Evolutionary conservation across 768 basidiomycete species (phyloP).

Genomic region (Mycena crocata): DNA sequence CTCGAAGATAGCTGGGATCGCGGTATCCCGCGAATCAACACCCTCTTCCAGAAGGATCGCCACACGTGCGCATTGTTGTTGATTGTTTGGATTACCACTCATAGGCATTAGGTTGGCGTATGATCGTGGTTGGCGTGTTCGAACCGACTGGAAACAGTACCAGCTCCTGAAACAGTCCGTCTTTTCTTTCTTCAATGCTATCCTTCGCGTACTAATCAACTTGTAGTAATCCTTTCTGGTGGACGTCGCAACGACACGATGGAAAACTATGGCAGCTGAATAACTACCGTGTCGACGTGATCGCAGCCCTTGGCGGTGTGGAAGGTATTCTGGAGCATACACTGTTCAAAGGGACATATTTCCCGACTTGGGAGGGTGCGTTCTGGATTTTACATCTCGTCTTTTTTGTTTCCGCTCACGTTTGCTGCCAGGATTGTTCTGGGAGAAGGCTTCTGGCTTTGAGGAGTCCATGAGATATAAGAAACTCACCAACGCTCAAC

Average conservation of each 20-base stretch:
- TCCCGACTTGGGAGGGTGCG: conserved; percentile 95
- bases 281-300: conserved; percentile 98
- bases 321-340: conserved; percentile 98
- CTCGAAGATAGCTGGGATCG: conserved; percentile 99
- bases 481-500: conserved; percentile 97
- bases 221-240: conserved; percentile 95
- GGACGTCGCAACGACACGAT: conserved; percentile 97
- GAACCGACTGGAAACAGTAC: conserved; percentile 98
- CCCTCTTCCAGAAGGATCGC: conserved; percentile 97
- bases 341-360: conserved; percentile 96
- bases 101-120: conserved; percentile 78
- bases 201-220: not conserved
- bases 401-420: conserved; percentile 18
- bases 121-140: conserved; percentile 98
- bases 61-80: conserved; percentile 72
- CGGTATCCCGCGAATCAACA: conserved; percentile 98
- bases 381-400: conserved; percentile 12
- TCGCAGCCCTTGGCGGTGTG: conserved; percentile 96
- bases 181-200: not conserved
- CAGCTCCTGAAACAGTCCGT: conserved; percentile 90
- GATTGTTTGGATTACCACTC: conserved; percentile 1
- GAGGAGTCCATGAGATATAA: conserved; percentile 97
- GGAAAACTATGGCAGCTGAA: conserved; percentile 98
- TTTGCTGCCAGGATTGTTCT: conserved; percentile 77
- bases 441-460: conserved; percentile 98